Evolutionary conservation across 2,329 filamentous ascomycete species (phyloP).

Genomic region (Rhinocladiella similis): DNA sequence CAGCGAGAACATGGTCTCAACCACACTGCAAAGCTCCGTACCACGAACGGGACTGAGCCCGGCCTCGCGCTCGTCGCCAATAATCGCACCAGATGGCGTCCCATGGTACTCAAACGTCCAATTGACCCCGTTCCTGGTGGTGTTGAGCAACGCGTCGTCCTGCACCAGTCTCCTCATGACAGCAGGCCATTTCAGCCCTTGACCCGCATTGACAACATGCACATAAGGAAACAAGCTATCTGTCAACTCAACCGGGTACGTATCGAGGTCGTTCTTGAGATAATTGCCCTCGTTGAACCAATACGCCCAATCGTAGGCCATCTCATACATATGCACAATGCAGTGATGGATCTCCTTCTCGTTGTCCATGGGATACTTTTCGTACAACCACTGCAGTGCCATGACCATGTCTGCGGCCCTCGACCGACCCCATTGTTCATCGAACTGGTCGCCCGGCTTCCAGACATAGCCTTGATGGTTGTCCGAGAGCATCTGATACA

Average conservation of each 20-base stretch:
- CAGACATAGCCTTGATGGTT: slow-evolving; percentile 53
- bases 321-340: slow-evolving; percentile 45
- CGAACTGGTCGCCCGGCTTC: slow-evolving; percentile 45
- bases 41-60: slow-evolving; percentile 46
- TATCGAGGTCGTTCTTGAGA: slow-evolving; percentile 39
- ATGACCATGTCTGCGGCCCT: slow-evolving; percentile 48
- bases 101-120: slow-evolving; percentile 52
- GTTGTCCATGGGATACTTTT: slow-evolving; percentile 43
- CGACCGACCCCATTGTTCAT: slow-evolving; percentile 42
- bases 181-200: slow-evolving; percentile 49
- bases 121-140: slow-evolving; percentile 45
- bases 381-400: slow-evolving; percentile 51
- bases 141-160: slow-evolving; percentile 44
- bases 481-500: slow-evolving; percentile 56
- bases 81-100: slow-evolving; percentile 48
- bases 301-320: slow-evolving; percentile 41
- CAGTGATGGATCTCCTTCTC: slow-evolving; percentile 40
- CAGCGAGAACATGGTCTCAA: slow-evolving; percentile 54
- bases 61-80: slow-evolving; percentile 52
- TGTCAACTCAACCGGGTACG: slow-evolving; percentile 34
- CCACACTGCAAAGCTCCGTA: slow-evolving; percentile 54
- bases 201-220: slow-evolving; percentile 51
- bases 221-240: slow-evolving; percentile 40
- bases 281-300: slow-evolving; percentile 42
- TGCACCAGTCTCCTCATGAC: slow-evolving; percentile 48